Evolutionary conservation across 1,139 yeast species (phyloP), one percentile per base, ranked within the genome.

Genomic region (Saccharomycopsis hybrid): DNA sequence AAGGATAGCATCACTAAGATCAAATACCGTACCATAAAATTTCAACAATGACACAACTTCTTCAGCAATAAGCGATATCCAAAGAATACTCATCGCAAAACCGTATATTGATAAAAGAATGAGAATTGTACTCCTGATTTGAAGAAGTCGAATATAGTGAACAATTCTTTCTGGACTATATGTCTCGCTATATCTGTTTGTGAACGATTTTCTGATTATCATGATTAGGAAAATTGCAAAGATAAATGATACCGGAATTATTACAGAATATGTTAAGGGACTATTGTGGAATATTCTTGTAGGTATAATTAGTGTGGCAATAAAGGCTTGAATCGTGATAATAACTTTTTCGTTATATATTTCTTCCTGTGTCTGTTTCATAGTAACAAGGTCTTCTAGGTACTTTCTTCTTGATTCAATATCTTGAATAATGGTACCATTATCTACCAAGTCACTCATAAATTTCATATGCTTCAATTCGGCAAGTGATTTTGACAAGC

Each of bases 51-150:
- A 76, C 31, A 92, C 85, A 27, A 89, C 80, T 58, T 85, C 86
- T 5, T 84, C 78, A 0, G 97, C 96, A 50, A 87, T 78, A 1
- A 77, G 62, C 0, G 95, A 77, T 18, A 89, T 83, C 84, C 94
- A 85, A 4, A 78, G 65, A 5, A 90, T 72, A 1, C 95, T 76
- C 11, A 81, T 66, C 0, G 77, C 55, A 59, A 92, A 90, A 0
- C 96, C 97, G 2, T 74, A 39, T 1, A 72, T 54, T 0, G 87
- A 63, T 2, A 72, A 60, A 2, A 63, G 13, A 47, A 70, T 60
- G 54, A 73, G 71, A 44, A 71, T 39, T n/a, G n/a, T n/a, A n/a
- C n/a, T n/a, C n/a, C n/a, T n/a, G 9, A 60, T 44, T 29, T 59
- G 46, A 31, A 47, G 39, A 5, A 8, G n/a, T 9, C 39, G 39